Conservation (phyloP, 176 grass and related monocot genomes). For the Oryza longistaminata region DNA sequence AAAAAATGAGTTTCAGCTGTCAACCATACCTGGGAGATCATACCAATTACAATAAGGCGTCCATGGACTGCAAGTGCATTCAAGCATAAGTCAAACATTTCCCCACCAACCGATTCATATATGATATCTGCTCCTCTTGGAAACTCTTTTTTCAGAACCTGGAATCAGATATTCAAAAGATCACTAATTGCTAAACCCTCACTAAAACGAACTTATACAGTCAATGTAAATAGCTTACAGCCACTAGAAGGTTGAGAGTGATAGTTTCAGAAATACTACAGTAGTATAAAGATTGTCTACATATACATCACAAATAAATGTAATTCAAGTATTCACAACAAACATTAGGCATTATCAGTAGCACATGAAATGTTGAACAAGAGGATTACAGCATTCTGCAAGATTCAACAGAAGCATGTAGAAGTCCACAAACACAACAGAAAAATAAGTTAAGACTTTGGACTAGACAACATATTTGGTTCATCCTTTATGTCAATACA, state of each 20-base stretch:
- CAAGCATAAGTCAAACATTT: conserved; percentile 89
- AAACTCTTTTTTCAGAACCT: conserved; percentile 88
- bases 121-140: conserved; percentile 83
- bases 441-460: conserved; percentile 8
- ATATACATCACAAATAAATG: neutral
- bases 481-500: conserved; percentile 2
- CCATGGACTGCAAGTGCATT: conserved; percentile 92
- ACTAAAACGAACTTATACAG: conserved; percentile 20
- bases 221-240: conserved; percentile 9
- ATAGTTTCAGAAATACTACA: too few species aligned
- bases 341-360: conserved; percentile 20
- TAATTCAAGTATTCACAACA: conserved; percentile 30
- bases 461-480: neutral
- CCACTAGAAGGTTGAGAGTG: neutral
- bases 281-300: too few species aligned
- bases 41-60: conserved; percentile 86
- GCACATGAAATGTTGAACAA: conserved; percentile 1
- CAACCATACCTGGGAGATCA: conserved; percentile 89
- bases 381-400: neutral
- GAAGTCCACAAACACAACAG: neutral
- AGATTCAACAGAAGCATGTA: neutral
- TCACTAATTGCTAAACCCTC: conserved; percentile 14
- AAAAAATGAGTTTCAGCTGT: conserved; percentile 7
- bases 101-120: conserved; percentile 99
- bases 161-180: conserved; percentile 27